phyloP scores from a whole-genome alignment of 164 flowering plant genomes.

The Sedum album region DNA sequence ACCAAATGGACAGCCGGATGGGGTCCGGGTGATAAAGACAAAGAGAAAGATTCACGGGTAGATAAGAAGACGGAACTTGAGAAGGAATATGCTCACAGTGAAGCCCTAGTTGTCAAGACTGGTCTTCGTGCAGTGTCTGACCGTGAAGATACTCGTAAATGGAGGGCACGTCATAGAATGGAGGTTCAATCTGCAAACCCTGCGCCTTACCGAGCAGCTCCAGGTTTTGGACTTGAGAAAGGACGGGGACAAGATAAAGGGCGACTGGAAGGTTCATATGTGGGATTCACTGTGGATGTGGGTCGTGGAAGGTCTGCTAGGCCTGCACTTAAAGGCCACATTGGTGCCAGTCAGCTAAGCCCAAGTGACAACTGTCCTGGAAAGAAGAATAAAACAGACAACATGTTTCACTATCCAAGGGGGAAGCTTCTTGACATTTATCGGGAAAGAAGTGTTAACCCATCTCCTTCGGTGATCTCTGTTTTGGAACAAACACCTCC shows the following conservation, averaged over 20 bases:
- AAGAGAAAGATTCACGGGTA: constrained; percentile 50
- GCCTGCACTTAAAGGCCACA: constrained; percentile 32
- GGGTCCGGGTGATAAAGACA: constrained; percentile 98
- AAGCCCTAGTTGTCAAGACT: constrained; percentile 34
- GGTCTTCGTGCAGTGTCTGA: constrained; percentile 39
- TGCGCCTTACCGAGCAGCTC: constrained; percentile 62
- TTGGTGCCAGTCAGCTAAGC: constrained; percentile 34
- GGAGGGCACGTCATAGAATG: constrained; percentile 98
- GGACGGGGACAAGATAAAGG: constrained; percentile 27
- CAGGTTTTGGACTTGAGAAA: constrained; percentile 70
- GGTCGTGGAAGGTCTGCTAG: no score
- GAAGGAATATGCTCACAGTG: constrained; percentile 61
- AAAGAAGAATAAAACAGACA: no score
- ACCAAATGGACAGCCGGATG: constrained; percentile 91
- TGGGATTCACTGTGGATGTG: constrained; percentile 58
- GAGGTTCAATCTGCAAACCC: constrained; percentile 50
- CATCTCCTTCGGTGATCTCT: constrained; percentile 29
- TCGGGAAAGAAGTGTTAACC: no score
- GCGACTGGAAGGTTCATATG: constrained; percentile 43
- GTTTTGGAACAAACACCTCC: constrained; percentile 43
- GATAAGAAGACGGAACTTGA: constrained; percentile 57
- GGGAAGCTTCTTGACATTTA: no score
- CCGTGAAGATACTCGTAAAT: constrained; percentile 87
- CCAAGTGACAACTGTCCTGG: no score
- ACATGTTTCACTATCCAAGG: no score